Base-by-base conservation (phyloP, 2,329 filamentous ascomycete genomes). In the Tympanopsis confertula region DNA sequence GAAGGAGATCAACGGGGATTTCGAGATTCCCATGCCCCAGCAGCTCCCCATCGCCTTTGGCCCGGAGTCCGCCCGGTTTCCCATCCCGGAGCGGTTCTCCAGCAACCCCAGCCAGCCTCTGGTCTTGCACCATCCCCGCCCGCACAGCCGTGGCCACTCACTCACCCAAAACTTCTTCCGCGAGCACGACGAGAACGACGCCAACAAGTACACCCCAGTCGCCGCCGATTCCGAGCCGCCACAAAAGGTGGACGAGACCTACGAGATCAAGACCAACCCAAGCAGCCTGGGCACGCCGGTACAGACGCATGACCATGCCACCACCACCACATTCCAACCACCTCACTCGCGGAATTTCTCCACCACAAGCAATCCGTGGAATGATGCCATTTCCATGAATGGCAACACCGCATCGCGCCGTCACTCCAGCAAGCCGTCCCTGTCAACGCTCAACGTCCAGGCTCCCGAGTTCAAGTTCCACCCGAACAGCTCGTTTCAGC, bases 391-490 rank as follows among this genome's bases (percentile, higher is more conserved):
- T 19, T 62, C 68, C 13, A 49, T 54, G 30, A 49, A 59, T 19
- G 54, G 55, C 33, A 58, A 56, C 46, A 50, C 53, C 19, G 47
- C 54, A 19, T 49, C 56, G 17, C 52, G 61, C 20, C 60, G 63
- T 32, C 82, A 87, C 50, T 69, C 66, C 14, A 81, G 78, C 52
- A 85, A 82, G 48, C 66, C 78, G 3, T 88, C 77, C 1, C 58
- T 79, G 32, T 86, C 86, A 1, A 88, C 80, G 47, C 71, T 96
- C 47, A 96, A 96, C 49, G 87, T 93, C 20, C 76, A 82, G 44
- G 89, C 89, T 0, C 83, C 87, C 35, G 86, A 91, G 51, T 95
- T 95, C 66, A 86, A 81, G 48, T 89, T 89, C 58, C 74, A 75
- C 43, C 72, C 71, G 3, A 55, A 59, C 3, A 70, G 55, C 48